Conservation (phyloP, 208 protist genomes). For the Acanthamoeba quina region DNA sequence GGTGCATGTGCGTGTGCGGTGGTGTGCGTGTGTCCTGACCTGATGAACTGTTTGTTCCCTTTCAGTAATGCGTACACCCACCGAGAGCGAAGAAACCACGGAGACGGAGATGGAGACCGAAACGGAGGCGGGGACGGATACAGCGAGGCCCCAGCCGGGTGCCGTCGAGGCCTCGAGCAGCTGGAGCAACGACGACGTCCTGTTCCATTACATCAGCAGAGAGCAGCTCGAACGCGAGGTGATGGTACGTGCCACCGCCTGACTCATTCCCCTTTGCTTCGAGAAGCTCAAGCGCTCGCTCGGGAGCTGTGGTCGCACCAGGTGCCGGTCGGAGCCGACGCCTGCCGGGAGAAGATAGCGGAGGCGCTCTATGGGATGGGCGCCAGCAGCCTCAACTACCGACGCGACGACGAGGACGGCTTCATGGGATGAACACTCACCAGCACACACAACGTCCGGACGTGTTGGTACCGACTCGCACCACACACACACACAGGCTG, state of each 20-base stretch:
- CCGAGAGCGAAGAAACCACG: background rate
- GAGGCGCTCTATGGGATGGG: slow-evolving; percentile 57
- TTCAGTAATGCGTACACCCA: background rate
- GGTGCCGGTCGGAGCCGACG: slow-evolving; percentile 1
- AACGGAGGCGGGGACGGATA: background rate
- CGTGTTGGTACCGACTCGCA: background rate
- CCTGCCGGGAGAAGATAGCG: slow-evolving; percentile 18
- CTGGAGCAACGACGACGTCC: slow-evolving; percentile 26
- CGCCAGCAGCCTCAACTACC: slow-evolving; percentile 58
- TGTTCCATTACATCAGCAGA: slow-evolving; percentile 55
- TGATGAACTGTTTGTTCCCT: background rate
- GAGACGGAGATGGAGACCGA: background rate
- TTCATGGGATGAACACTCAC: slow-evolving; percentile 16
- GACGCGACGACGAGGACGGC: slow-evolving; percentile 48
- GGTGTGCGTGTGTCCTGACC: background rate
- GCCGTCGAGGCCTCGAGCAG: background rate
- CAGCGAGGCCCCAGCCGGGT: background rate
- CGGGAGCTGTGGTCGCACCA: background rate
- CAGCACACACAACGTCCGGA: background rate
- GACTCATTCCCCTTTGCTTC: background rate
- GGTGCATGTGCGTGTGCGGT: too few species aligned
- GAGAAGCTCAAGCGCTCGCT: background rate
- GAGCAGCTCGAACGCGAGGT: slow-evolving; percentile 24
- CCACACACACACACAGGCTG: too few species aligned
- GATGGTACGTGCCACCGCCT: background rate